Evolutionary conservation across 163 green algal species (phyloP), one percentile per base, ranked within the genome.

Genomic region (Volvox carteri): DNA sequence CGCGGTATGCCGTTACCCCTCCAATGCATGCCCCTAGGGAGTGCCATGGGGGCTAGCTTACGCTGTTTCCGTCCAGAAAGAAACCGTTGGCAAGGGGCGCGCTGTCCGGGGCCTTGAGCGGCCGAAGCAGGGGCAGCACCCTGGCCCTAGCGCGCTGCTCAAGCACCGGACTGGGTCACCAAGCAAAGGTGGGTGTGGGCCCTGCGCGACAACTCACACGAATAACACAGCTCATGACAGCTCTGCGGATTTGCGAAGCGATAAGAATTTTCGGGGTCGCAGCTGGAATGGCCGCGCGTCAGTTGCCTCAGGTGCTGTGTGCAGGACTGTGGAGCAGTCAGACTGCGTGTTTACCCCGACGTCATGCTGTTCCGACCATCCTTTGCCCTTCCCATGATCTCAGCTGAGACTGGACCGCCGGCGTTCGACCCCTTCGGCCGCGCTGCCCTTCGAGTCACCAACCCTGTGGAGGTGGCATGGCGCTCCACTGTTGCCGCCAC

Each of bases 1-100:
- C n/a, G 62, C 62, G 14, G 58, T 19, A 30, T 30, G 58, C 58
- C 58, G 14, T 68, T 19, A 9, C 23, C 42, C 30, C n/a, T 16
- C 5, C 5, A 19, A 28, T 41, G 8, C 14, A 25, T n/a, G 16
- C 62, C 62, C 28, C 33, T 72, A 91, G 87, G 84, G 41, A 18
- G 46, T 92, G 21, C 89, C 89, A 16, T 92, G 89, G 89, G 89
- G 84, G 37, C 52, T 92, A 28, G 89, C 89, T 2, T 92, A 87
- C 8, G 76, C 87, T 2, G 41, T 92, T 6, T 84, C 89, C 1
- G 87, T 91, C 12, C 79, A 91, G 37, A 86, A 86, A 9, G 87
- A 91, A 41, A 42, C 54, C 16, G 77, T 86, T 4, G 78, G 78
- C 2, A 39, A 46, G 0, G 75, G 85, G 0, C 44, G 48, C n/a